Evolutionary conservation across 2,329 filamentous ascomycete genomes (phyloP).

Genomic region (Bipolaris bicolor): DNA sequence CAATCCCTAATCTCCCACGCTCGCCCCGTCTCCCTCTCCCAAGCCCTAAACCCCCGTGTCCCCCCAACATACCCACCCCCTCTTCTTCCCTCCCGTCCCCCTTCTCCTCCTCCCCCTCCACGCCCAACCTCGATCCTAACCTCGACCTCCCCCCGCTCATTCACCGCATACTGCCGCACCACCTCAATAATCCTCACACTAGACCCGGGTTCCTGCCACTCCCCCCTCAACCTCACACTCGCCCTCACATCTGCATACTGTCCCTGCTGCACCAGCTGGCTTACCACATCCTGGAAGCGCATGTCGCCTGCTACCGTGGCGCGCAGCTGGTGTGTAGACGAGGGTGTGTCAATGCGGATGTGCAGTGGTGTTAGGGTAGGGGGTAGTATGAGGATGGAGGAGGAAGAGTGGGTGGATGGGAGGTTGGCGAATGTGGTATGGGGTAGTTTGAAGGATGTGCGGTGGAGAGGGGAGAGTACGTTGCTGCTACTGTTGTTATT

Average conservation of each 20-base stretch:
- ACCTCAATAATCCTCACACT: slow-evolving; percentile 11
- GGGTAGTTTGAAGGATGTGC: neutral
- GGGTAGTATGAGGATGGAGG: slow-evolving; percentile 16
- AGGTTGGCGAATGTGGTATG: neutral
- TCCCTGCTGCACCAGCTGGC: slow-evolving; percentile 11
- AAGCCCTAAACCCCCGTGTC: slow-evolving; percentile 6
- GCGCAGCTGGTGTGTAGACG: slow-evolving; percentile 1
- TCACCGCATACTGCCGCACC: neutral
- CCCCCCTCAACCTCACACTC: slow-evolving; percentile 15
- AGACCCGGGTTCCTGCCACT: slow-evolving; percentile 16
- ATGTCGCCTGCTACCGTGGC: slow-evolving; percentile 17
- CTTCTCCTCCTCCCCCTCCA: neutral
- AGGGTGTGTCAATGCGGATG: neutral
- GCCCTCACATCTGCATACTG: neutral
- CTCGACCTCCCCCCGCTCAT: slow-evolving; percentile 14
- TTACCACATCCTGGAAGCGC: slow-evolving; percentile 20
- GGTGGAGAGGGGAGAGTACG: neutral
- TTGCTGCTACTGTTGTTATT: neutral
- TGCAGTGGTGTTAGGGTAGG: slow-evolving; percentile 8
- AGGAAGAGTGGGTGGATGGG: neutral
- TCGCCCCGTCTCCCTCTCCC: slow-evolving; percentile 15
- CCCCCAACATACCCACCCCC: neutral
- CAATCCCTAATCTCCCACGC: slow-evolving; percentile 16
- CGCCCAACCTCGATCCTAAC: slow-evolving; percentile 7
- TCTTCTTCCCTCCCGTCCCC: neutral